Base-by-base conservation (phyloP, 305 asterid species). In the Rubia tinctorum region DNA sequence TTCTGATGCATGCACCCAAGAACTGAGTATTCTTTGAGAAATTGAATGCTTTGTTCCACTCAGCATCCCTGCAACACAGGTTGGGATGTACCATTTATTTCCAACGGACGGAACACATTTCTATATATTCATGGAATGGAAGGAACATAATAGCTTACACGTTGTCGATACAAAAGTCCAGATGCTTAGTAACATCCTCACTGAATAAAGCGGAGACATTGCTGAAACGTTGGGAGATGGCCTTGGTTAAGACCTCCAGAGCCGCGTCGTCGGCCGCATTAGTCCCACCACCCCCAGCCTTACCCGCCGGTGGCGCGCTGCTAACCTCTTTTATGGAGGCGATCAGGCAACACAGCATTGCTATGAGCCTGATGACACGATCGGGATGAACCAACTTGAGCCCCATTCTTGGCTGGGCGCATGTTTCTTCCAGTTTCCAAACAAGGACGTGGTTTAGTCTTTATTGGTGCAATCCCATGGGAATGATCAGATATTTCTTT, bases 11-110 rank as follows among this genome's bases (percentile, higher is more conserved):
- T 25, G 80, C 74, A 25, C 90, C 80, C 84, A 93, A 75, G 85
- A 88, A 93, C 78, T 78, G 78, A 81, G 87, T 76, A 68, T 90
- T 78, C 39, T 79, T 69, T n/a, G 93, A 87, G 80, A 80, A 93
- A 76, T 91, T 87, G 77, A 93, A 93, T 25, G 98, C 88, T 18
- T 72, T 81, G 77, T 93, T 84, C 97, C 97, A 93, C 68, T 93
- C 98, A 34, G 67, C 81, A 15, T 89, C 84, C 86, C 96, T 92
- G 85, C 58, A 76, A 39, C 42, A 60, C 61, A 42, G 40, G 17
- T 37, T 37, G 69, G 68, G 39, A 15, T 10, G 10, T 23, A 0
- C 10, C 37, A 63, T 14, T 30, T 63, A 53, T 12, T 49, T 61
- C n/a, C 45, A 10, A 1, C 11, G 10, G n/a, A n/a, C n/a, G n/a